These are phyloP conservation scores for Colletotrichum tropicale DNA, from an alignment of 2,329 filamentous ascomycete genomes.

Conservation along the genomic window DNA sequence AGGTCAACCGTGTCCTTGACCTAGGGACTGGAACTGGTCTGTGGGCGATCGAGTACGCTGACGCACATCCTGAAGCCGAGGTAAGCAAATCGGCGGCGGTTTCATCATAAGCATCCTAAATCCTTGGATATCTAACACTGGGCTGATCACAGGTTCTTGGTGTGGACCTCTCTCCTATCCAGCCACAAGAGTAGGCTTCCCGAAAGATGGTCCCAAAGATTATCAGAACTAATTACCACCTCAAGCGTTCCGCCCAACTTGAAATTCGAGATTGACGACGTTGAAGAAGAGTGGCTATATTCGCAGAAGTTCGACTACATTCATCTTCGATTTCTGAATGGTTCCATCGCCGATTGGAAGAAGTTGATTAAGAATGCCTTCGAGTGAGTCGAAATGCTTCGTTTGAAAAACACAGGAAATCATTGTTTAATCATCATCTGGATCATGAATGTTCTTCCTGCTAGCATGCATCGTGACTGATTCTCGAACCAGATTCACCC, in stretches of 20 bases:
- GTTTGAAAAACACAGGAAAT: too few species aligned
- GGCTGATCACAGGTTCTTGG: slow-evolving; percentile 31
- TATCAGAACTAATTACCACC: too few species aligned
- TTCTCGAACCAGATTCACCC: too few species aligned
- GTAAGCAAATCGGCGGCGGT: background rate
- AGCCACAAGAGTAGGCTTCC: slow-evolving; percentile 35
- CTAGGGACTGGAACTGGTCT: background rate
- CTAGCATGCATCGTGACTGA: too few species aligned
- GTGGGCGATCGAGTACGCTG: background rate
- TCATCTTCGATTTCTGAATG: slow-evolving; percentile 59
- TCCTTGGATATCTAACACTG: background rate
- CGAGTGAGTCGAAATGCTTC: slow-evolving; percentile 24
- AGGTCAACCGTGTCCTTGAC: background rate
- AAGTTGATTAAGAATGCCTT: slow-evolving; percentile 49
- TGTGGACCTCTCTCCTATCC: slow-evolving; percentile 42
- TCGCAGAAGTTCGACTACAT: slow-evolving; percentile 61
- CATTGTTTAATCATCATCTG: too few species aligned
- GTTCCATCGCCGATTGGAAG: slow-evolving; percentile 57
- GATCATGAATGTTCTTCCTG: too few species aligned
- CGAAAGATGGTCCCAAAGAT: too few species aligned
- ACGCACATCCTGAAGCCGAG: background rate
- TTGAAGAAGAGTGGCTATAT: slow-evolving; percentile 28
- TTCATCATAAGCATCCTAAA: too few species aligned
- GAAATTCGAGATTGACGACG: slow-evolving; percentile 42
- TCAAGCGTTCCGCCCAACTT: slow-evolving; percentile 41